Evolutionary conservation across 2,329 filamentous ascomycete species (phyloP), one percentile per base, ranked within the genome.

Genomic region (Colletotrichum magnum): DNA sequence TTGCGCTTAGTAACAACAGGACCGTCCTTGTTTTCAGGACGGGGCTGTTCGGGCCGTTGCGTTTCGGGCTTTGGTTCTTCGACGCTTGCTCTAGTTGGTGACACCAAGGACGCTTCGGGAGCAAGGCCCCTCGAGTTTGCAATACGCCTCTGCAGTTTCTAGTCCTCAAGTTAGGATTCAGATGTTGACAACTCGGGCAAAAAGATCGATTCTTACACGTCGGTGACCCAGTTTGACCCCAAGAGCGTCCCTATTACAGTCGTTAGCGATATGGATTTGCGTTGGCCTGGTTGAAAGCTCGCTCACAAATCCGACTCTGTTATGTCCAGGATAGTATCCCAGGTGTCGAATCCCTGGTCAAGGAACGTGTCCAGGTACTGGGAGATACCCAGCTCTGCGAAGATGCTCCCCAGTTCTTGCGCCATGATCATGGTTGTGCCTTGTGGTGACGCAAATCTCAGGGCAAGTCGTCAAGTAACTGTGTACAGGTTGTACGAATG

Each of bases 131-230:
- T 86, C 21, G 88, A 89, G 74, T 94, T 92, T 69, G 92, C 92
- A 76, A 96, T 95, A 58, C 92, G 91, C 71, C 93, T 86, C 82
- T 96, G 93, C n/a, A 96, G 85, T 86, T 94, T 94, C 92, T 94
- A 26, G 5, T 4, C 13, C 9, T 12, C 6, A 2, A 26, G 24
- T 66, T 26, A 68, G 45, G 18, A 6, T 24, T 10, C 16, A 12
- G 3, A 13, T 18, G 2, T 6, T 9, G 1, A 16, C 5, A 3
- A n/a, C 5, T 4, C 2, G 4, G 5, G 10, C 13, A 32, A 5
- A 5, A 52, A 2, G 15, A 3, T 10, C 6, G 10, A 6, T 41
- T n/a, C 90, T 76, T 89, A 94, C 92, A 81, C 93, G 88, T 77
- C 93, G 87, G 79, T 96, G 93, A 26, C 93, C 93, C 65, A 95